Conservation (phyloP, 2,329 filamentous ascomycete species). For the Verticillium nubilum region DNA sequence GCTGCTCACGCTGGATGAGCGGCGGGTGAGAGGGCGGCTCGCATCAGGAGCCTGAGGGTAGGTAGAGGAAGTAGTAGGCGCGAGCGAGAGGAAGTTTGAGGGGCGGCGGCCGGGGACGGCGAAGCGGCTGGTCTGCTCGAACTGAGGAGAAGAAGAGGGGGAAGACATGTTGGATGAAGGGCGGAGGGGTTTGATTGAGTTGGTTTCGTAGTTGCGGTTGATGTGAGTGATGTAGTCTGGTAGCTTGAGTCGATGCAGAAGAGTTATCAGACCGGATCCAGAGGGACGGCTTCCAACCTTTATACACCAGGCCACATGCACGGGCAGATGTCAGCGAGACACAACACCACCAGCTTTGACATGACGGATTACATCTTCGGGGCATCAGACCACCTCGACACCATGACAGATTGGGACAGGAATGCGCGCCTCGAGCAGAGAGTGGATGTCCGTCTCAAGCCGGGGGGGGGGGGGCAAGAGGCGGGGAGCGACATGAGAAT, state of each 20-base stretch:
- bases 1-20: conserved; percentile 51
- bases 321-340: not conserved
- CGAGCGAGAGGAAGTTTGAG: conserved; percentile 47
- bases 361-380: not conserved
- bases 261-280: not conserved
- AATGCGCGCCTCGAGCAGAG: not conserved
- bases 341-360: not conserved
- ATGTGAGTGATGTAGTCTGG: not conserved
- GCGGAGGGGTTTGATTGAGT: not conserved
- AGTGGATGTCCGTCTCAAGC: not conserved
- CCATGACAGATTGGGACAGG: not conserved
- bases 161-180: conserved; percentile 4
- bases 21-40: conserved; percentile 31
- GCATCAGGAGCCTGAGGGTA: conserved; percentile 40
- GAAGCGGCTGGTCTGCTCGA: not conserved
- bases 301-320: not conserved
- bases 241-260: not conserved
- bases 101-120: conserved; percentile 1
- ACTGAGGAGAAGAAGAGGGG: not conserved
- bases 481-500: not conserved
- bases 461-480: not conserved
- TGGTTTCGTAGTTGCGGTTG: not conserved
- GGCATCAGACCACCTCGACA: not conserved
- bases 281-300: not conserved
- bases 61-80: conserved; percentile 51